Evolutionary conservation across 345 rosid genomes (phyloP), one percentile per base, ranked within the genome.

Genomic region (Bruguiera gymnorhiza): DNA sequence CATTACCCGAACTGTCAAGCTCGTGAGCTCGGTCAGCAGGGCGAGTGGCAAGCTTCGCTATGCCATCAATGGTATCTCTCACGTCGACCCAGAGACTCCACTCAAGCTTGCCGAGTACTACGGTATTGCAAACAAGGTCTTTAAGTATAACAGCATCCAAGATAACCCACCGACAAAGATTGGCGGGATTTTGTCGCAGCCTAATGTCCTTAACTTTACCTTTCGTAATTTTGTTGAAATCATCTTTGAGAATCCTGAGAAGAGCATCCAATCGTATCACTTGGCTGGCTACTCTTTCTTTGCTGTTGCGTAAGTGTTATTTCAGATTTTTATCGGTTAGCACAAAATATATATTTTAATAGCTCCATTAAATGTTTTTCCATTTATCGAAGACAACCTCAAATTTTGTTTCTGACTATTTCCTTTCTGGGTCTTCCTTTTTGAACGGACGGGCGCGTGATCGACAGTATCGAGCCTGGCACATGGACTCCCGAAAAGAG

Each of bases 401-500:
- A 39, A 39, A 39, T 39, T 39, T 39, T 9, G 16, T 39, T 39
- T 39, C 16, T 39, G 48, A 39, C 48, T 34, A 11, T 9, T 8
- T 9, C 16, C 2, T 39, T 39, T 11, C 16, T 10, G 48, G 48
- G 48, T 10, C 48, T 39, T 39, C 9, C 8, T 34, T 34, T 34
- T 34, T 34, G 37, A 8, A 34, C 37, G 37, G 37, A 34, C 37
- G 37, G 37, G 37, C 37, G 37, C 37, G 37, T 8, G 37, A 8
- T 34, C 37, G 2, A 34, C 79, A 90, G 93, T 1, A 57, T 91
- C 0, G 96, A 89, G 84, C 84, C 91, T 5, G 96, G 96, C 60
- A 81, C 69, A 7, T 92, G 96, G 96, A 84, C 76, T 16, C 93
- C 92, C 1, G 90, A 86, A 81, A 92, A 88, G 84, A 90, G 96